Percentiles rank a stretch among this genome's conserved stretches.
Conservation (phyloP, 1,284 basidiomycete genomes). For the Sporisorium iseilematis-ciliati region DNA sequence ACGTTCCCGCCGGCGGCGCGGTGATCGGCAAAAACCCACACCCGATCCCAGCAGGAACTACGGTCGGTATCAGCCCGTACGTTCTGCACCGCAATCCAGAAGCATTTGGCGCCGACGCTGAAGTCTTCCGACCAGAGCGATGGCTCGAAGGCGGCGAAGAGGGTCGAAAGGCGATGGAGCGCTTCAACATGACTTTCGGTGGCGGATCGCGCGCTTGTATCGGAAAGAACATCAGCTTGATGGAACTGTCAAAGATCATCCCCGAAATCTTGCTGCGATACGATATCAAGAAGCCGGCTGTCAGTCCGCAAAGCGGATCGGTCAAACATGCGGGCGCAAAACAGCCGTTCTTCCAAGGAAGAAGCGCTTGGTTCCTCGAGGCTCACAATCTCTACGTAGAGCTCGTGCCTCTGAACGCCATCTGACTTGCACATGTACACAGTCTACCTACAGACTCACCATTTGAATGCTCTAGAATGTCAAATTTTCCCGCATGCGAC, state of each 20-base stretch:
- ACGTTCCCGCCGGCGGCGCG: conserved; percentile 56
- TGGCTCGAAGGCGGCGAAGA: conserved; percentile 61
- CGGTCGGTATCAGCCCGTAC: conserved; percentile 62
- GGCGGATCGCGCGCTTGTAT: conserved; percentile 60
- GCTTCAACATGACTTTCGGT: conserved; percentile 55
- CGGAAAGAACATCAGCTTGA: conserved; percentile 63
- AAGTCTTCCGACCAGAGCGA: conserved; percentile 59
- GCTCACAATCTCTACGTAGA: conserved; percentile 49
- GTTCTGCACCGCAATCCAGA: conserved; percentile 57
- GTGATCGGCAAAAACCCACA: conserved; percentile 54
- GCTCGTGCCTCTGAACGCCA: conserved; percentile 26
- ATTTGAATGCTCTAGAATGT: not conserved
- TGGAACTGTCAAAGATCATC: conserved; percentile 63
- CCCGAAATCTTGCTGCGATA: conserved; percentile 58
- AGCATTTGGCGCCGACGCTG: conserved; percentile 58
- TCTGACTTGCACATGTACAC: conserved; percentile 5
- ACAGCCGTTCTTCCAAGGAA: conserved; percentile 36
- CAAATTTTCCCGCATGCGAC: not conserved
- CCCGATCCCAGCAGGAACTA: conserved; percentile 56
- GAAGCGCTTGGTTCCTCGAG: conserved; percentile 49
- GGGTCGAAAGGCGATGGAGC: conserved; percentile 41
- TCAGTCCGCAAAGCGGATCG: not conserved
- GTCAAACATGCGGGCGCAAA: not conserved
- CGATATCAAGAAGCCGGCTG: conserved; percentile 40
- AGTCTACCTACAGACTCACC: not conserved